Evolutionary conservation across 805 yeast species (phyloP).

Genomic region (Cyberlindnera amylophila): DNA sequence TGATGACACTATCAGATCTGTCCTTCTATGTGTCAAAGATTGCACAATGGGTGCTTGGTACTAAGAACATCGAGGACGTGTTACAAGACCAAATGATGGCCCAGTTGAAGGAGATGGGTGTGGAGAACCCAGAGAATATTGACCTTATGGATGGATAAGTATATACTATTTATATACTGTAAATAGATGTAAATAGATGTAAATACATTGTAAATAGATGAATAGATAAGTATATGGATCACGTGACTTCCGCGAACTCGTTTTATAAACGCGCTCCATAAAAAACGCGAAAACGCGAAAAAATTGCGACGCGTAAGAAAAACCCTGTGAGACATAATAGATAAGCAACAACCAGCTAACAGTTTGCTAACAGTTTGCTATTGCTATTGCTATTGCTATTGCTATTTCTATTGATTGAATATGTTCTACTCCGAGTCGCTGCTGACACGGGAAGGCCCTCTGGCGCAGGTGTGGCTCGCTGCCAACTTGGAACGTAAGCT

Average conservation of each 20-base stretch:
- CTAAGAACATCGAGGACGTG: conserved; percentile 25
- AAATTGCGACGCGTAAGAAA: neutral
- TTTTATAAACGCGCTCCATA: too few species aligned
- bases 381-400: neutral
- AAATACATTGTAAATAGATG: neutral
- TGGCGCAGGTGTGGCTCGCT: conserved; percentile 90
- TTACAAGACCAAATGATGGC: conserved; percentile 20
- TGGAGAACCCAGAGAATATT: conserved; percentile 24
- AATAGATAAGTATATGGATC: neutral
- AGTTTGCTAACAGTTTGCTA: neutral
- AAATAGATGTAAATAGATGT: neutral
- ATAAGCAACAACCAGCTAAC: too few species aligned
- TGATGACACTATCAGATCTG: conserved; percentile 23
- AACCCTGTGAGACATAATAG: neutral
- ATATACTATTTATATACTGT: too few species aligned
- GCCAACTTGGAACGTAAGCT: conserved; percentile 81
- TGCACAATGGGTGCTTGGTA: conserved; percentile 19
- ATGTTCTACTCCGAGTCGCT: conserved; percentile 52
- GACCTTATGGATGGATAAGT: conserved; percentile 13
- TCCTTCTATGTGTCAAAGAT: conserved; percentile 19
- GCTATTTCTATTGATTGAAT: too few species aligned
- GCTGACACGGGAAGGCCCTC: conserved; percentile 70
- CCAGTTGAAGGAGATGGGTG: conserved; percentile 26
- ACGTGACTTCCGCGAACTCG: neutral
- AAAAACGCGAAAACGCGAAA: conserved; percentile 4